Evolutionary conservation across 768 basidiomycete genomes (phyloP).

Genomic region (Panaeolus cyanescens): DNA sequence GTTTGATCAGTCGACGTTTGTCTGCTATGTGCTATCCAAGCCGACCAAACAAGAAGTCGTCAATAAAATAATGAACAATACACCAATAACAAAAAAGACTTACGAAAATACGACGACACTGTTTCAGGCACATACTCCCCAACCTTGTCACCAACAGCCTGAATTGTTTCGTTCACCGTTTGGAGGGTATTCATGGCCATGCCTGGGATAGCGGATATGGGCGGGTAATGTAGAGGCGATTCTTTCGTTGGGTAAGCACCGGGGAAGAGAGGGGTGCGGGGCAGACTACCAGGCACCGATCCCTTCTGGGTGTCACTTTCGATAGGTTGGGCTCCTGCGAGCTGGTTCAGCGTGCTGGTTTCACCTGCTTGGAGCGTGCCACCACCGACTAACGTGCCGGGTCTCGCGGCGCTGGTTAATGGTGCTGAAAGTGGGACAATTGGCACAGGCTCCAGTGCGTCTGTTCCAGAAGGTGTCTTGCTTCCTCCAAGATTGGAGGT

Average conservation of each 20-base stretch:
- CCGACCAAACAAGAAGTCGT: background rate
- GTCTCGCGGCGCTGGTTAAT: background rate
- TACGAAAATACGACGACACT: conserved; percentile 16
- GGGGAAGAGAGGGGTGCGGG: background rate
- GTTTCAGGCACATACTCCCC: conserved; percentile 17
- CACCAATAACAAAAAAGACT: background rate
- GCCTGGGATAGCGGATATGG: background rate
- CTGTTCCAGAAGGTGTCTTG: background rate
- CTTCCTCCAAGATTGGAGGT: too few relatives aligned
- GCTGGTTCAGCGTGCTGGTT: background rate
- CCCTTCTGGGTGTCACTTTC: background rate
- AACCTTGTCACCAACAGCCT: conserved; percentile 13
- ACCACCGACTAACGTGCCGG: background rate
- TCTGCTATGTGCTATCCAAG: background rate
- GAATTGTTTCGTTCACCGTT: background rate
- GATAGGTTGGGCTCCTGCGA: background rate
- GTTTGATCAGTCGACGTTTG: background rate
- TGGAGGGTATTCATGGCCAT: conserved; percentile 4
- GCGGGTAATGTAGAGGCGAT: background rate
- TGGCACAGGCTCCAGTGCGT: background rate
- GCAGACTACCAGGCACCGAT: background rate
- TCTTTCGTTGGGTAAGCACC: background rate
- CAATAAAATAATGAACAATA: background rate
- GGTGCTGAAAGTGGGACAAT: background rate
- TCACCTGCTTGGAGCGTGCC: background rate